phyloP scores from a whole-genome alignment of 352 stramenopile species.

The Phytopythium mirpurense region DNA sequence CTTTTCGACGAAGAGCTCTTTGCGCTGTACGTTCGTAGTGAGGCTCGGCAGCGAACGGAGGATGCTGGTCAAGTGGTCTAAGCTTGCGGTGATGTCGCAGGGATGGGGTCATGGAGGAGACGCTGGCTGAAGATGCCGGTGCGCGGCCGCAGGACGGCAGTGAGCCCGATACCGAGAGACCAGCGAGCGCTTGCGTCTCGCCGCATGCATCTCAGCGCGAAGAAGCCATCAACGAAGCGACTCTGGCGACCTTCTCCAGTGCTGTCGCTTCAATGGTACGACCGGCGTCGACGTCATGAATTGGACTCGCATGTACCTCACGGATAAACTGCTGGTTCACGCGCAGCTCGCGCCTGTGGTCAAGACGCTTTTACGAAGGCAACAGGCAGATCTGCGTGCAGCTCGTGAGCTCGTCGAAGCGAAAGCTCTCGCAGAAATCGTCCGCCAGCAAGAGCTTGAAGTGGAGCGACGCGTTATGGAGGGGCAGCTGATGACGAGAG shows the following conservation, averaged over 20 bases:
- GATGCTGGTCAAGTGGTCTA: not conserved
- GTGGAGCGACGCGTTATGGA: conserved; percentile 7
- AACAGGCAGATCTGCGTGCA: conserved; percentile 15
- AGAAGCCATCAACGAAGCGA: conserved; percentile 32
- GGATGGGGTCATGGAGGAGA: conserved; percentile 44
- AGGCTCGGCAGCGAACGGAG: no score
- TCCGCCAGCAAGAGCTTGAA: conserved; percentile 1
- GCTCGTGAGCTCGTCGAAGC: conserved; percentile 21
- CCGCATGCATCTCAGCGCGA: conserved; percentile 19
- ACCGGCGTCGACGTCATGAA: not conserved
- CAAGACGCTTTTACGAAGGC: conserved; percentile 24
- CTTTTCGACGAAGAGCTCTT: conserved; percentile 14
- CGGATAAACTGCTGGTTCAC: no score
- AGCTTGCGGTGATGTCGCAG: conserved; percentile 8
- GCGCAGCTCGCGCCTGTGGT: conserved; percentile 32
- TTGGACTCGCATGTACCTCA: not conserved
- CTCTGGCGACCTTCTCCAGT: conserved; percentile 27
- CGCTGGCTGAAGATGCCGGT: conserved; percentile 18
- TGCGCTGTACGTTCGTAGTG: conserved; percentile 4
- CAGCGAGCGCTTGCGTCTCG: conserved; percentile 5
- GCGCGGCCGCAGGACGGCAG: not conserved
- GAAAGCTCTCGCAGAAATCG: not conserved
- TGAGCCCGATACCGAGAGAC: not conserved
- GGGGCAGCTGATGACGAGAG: conserved; percentile 6
- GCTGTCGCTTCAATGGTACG: conserved; percentile 19